Evolutionary conservation across 163 green algal species (phyloP), one percentile per base, ranked within the genome.

Genomic region (Chlamydomonas reinhardtii): DNA sequence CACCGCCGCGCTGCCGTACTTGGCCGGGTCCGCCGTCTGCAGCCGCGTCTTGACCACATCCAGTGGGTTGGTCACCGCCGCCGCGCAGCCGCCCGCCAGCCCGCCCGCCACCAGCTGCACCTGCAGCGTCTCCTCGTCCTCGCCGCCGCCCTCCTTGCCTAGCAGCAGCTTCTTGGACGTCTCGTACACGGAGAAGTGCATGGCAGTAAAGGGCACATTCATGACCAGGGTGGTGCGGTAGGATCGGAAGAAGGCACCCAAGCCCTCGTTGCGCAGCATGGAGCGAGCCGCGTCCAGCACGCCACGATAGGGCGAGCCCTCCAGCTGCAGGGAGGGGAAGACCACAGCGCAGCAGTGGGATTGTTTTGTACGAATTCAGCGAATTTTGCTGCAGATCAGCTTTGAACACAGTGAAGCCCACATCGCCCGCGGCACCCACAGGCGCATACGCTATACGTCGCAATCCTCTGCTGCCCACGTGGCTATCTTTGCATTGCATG

Each of bases 141-240:
- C 75, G 25, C 91, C 54, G 43, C 32, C 72, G 56, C 88, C 87
- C 19, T 89, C 81, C 24, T 92, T 56, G 48, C 48, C 48, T 14
- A 56, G 86, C n/a, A 83, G 32, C 25, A 82, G 19, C 73, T 82
- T 84, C 91, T 99, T 99, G 25, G 91, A 91, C 4, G 89, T 94
- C 73, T 99, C 98, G 89, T 99, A 99, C 32, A 94, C 92, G 14
- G 76, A 80, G 90, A 99, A 99, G 88, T 99, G 95, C 37, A 99
- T 91, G 3, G 96, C 94, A 4, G 95, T 98, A 94, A 98, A 99
- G 17, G 98, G 98, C 31, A 99, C 91, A 91, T 99, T 99, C 97
- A 99, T 99, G 27, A 99, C 89, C 29, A 94, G 59, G 20, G 97
- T 99, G n/a, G 97, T 99, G 68, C 90, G 90, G 84, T 98, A 99